Evolutionary conservation across 192 early-diverging fungal genomes (phyloP), one percentile per base, ranked within the genome.

Genomic region (Chytriomyces hyalinus): DNA sequence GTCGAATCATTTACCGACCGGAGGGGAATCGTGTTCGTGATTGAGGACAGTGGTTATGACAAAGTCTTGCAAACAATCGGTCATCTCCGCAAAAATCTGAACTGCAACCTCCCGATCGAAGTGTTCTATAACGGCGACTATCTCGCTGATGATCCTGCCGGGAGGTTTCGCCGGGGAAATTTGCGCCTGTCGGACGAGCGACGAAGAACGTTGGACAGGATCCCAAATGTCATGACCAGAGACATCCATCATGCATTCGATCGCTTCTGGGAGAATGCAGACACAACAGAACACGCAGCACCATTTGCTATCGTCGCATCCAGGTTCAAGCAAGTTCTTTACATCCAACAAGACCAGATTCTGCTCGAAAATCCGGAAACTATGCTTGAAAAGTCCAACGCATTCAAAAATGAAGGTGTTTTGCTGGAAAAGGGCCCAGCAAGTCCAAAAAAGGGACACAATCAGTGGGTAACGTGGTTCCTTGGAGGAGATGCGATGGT

Each of bases 271-370:
- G 20, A 20, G 15, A n/a, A 57, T 57, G 53, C 20, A n/a, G 53
- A 57, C 20, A 20, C 13, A 13, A 57, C 53, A 20, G 53, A 57
- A 5, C 53, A 57, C 20, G 53, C 53, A 13, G 20, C 13, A 20
- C 53, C 53, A 20, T 57, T 57, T 57, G 53, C 53, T 5, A 57
- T 57, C 20, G 15, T 57, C 20, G 53, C 53, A 4, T 13, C 53
- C 3, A 13, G 15, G 20, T 57, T 57, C 53, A 57, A 57, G 20
- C 13, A 20, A 3, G 53, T 57, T 57, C 20, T 57, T 57, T 57
- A 57, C 53, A 57, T 57, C 4, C 53, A 57, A n/a, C 53, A 57
- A 57, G 53, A 57, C 53, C 53, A 57, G 53, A 13, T 57, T 20
- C 53, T 57, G 13, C 20, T 57, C 4, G 15, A 57, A 20, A 57